phyloP scores from a whole-genome alignment of 202 grass and related monocot species.

The Saccharum hybrid region DNA sequence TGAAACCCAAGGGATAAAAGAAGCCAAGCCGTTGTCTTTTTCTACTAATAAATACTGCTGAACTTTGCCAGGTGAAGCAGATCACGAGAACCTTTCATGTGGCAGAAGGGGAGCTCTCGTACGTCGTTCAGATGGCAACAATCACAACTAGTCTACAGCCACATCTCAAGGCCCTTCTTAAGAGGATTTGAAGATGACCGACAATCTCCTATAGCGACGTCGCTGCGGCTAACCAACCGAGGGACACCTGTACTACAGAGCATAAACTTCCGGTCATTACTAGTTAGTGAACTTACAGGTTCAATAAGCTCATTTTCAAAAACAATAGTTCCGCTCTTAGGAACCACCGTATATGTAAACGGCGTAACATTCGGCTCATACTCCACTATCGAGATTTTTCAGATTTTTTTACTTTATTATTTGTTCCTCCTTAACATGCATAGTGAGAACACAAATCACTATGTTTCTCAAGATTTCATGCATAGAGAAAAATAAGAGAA shows the following conservation, averaged over 20 bases:
- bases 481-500: too few relatives aligned
- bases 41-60: not conserved
- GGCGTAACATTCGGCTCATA: not conserved
- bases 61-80: slow-evolving; percentile 78
- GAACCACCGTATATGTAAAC: not conserved
- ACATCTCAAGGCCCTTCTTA: slow-evolving; percentile 86
- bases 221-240: not conserved
- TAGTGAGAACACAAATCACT: not conserved
- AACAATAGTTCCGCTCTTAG: not conserved
- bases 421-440: not conserved
- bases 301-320: not conserved
- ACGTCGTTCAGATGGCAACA: slow-evolving; percentile 87
- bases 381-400: not conserved
- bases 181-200: slow-evolving; percentile 50
- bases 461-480: not conserved
- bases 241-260: not conserved
- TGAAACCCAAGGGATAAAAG: not conserved
- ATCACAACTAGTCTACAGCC: slow-evolving; percentile 55
- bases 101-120: slow-evolving; percentile 62
- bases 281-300: not conserved
- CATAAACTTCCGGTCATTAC: not conserved
- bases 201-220: not conserved
- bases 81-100: slow-evolving; percentile 72
- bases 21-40: not conserved
- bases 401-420: not conserved